Evolutionary conservation across 768 basidiomycete genomes (phyloP).

Genomic region (Leucosporidium creatinivorum): DNA sequence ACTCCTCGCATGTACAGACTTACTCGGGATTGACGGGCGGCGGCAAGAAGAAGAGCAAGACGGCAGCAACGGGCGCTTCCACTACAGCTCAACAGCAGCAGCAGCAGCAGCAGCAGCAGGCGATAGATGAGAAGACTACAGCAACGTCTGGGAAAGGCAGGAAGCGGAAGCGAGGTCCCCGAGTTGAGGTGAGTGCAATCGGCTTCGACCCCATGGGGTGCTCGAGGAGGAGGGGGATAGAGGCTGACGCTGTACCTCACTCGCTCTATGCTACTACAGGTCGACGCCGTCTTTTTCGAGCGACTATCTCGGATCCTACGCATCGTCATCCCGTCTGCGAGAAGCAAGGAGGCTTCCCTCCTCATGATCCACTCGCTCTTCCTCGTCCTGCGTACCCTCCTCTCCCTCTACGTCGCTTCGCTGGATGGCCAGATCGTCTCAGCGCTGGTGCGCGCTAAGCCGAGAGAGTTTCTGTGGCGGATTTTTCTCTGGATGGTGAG

Average conservation of each 20-base stretch:
- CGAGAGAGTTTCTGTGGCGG: conserved; percentile 68
- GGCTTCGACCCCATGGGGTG: background rate
- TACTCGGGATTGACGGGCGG: background rate
- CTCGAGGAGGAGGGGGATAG: background rate
- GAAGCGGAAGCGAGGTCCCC: background rate
- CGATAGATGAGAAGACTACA: background rate
- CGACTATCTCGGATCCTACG: conserved; percentile 66
- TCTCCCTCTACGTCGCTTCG: conserved; percentile 88
- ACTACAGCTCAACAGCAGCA: background rate
- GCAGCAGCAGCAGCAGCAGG: background rate
- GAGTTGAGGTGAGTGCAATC: background rate
- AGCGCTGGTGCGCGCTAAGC: conserved; percentile 79
- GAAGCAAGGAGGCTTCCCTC: conserved; percentile 78
- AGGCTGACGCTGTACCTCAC: background rate
- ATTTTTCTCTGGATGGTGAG: conserved; percentile 70
- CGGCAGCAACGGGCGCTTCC: background rate
- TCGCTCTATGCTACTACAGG: background rate
- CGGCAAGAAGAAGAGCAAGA: background rate
- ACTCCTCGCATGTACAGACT: background rate
- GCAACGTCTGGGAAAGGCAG: background rate
- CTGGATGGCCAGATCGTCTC: conserved; percentile 93
- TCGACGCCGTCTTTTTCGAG: conserved; percentile 86
- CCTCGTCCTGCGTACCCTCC: conserved; percentile 78
- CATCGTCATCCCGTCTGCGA: conserved; percentile 79
- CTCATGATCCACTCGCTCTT: conserved; percentile 82